phyloP scores from a whole-genome alignment of 2,329 filamentous ascomycete genomes.

The Exophiala sp. region DNA sequence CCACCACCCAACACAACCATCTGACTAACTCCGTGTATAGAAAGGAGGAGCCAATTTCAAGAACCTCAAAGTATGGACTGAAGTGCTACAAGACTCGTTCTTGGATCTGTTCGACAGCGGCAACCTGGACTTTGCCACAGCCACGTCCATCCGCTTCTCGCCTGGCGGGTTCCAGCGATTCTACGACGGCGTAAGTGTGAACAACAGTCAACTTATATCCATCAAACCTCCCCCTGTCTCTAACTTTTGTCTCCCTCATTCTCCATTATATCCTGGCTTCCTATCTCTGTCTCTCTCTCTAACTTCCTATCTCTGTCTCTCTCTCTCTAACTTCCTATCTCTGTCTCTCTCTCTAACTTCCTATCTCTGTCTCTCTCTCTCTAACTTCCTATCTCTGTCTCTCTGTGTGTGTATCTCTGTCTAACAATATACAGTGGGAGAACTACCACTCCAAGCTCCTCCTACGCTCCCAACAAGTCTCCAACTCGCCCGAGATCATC shows the following conservation, averaged over 20 bases:
- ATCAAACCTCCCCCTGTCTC: too few relatives aligned
- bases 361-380: background rate
- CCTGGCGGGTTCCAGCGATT: slow-evolving; percentile 87
- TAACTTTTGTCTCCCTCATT: too few relatives aligned
- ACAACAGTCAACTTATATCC: too few relatives aligned
- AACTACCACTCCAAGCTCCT: slow-evolving; percentile 73
- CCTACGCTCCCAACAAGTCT: slow-evolving; percentile 79
- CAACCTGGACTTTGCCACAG: slow-evolving; percentile 81
- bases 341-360: too few relatives aligned
- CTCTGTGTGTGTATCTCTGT: too few relatives aligned
- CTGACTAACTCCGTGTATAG: slow-evolving; percentile 1
- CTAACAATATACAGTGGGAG: slow-evolving; percentile 62
- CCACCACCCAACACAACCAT: too few relatives aligned
- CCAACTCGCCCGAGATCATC: slow-evolving; percentile 87
- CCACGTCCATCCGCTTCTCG: slow-evolving; percentile 84
- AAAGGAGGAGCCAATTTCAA: slow-evolving; percentile 69
- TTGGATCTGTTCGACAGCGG: slow-evolving; percentile 86
- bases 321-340: too few relatives aligned
- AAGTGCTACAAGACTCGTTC: slow-evolving; percentile 89
- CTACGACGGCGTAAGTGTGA: slow-evolving; percentile 51
- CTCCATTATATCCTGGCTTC: too few relatives aligned
- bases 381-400: too few relatives aligned
- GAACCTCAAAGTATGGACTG: slow-evolving; percentile 87
- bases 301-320: too few relatives aligned
- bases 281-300: too few relatives aligned